Percentiles rank a stretch among this genome's conserved stretches.
Conservation (phyloP, 176 grass and related monocot genomes). For the Zoysia japonica region DNA sequence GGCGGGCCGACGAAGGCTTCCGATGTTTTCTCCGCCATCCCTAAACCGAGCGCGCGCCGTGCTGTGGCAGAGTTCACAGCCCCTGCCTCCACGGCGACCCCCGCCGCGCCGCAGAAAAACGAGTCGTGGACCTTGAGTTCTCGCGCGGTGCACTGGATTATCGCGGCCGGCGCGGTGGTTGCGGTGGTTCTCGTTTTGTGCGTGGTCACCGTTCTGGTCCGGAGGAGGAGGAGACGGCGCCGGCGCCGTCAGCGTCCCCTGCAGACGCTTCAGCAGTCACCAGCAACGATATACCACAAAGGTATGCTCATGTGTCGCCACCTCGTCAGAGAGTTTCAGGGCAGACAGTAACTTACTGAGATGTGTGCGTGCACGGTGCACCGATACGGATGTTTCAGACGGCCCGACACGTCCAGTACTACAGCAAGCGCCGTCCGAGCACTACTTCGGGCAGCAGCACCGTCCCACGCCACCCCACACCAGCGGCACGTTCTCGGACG, state of each 20-base stretch:
- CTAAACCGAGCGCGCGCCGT: not conserved
- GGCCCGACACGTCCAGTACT: slow-evolving; percentile 9
- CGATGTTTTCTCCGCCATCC: not conserved
- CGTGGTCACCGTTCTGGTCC: not conserved
- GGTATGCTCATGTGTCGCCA: not conserved
- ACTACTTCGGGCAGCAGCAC: slow-evolving; percentile 17
- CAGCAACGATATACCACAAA: slow-evolving; percentile 20
- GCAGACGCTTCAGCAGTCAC: not conserved
- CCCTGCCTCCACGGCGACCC: slow-evolving; percentile 12
- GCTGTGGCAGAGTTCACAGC: slow-evolving; percentile 8
- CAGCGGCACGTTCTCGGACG: slow-evolving; percentile 30
- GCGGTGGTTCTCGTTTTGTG: slow-evolving; percentile 15
- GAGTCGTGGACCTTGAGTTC: slow-evolving; percentile 27
- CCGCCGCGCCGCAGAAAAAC: not conserved
- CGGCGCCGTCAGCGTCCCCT: not conserved
- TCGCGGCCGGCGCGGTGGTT: slow-evolving; percentile 9
- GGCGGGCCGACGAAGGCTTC: not conserved
- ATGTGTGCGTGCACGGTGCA: not conserved
- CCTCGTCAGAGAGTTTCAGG: not conserved
- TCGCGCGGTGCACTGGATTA: slow-evolving; percentile 28
- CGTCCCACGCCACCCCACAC: slow-evolving; percentile 19
- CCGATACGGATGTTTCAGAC: not conserved
- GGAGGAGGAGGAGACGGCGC: not conserved
- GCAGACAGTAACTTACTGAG: not conserved
- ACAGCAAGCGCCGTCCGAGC: slow-evolving; percentile 10